Conservation (phyloP, 2,329 filamentous ascomycete genomes). For the Hymenoscyphus occultus region DNA sequence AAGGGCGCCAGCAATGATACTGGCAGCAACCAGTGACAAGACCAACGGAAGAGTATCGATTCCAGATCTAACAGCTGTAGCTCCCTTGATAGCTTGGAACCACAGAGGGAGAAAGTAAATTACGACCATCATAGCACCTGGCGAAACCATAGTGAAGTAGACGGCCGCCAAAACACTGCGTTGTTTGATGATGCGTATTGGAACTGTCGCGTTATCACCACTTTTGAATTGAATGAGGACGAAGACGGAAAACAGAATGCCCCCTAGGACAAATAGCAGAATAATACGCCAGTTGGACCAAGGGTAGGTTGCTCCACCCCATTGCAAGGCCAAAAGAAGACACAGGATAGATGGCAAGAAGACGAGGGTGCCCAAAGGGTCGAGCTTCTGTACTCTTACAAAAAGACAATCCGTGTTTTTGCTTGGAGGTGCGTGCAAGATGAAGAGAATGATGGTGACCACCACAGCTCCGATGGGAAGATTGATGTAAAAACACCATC, state of each 20-base stretch:
- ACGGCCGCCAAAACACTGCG: constrained; percentile 37
- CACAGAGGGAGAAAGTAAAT: constrained; percentile 47
- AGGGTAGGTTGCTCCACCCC: constrained; percentile 34
- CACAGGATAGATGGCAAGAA: constrained; percentile 36
- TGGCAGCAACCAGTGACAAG: constrained; percentile 34
- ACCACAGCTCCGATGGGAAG: constrained; percentile 36
- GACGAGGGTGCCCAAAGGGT: constrained; percentile 37
- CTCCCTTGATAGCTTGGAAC: constrained; percentile 46
- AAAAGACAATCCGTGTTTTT: constrained; percentile 34
- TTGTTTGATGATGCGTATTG: constrained; percentile 39
- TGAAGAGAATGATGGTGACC: constrained; percentile 21
- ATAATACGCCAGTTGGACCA: constrained; percentile 39
- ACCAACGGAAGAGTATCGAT: constrained; percentile 38
- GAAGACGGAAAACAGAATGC: constrained; percentile 33
- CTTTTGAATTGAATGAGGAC: constrained; percentile 38
- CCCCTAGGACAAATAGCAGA: constrained; percentile 36
- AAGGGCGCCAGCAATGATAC: constrained; percentile 34
- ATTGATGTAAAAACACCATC: constrained; percentile 41
- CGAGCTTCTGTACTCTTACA: constrained; percentile 39
- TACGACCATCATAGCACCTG: constrained; percentile 43
- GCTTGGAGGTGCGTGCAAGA: constrained; percentile 17
- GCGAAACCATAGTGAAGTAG: constrained; percentile 36
- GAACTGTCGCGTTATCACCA: constrained; percentile 41
- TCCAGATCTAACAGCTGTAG: constrained; percentile 40
- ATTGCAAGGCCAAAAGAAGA: constrained; percentile 37